Percentiles rank a stretch among this genome's conserved stretches.
phyloP scores from a whole-genome alignment of 2,329 filamentous ascomycete species.

The Colletotrichum zoysiae region DNA sequence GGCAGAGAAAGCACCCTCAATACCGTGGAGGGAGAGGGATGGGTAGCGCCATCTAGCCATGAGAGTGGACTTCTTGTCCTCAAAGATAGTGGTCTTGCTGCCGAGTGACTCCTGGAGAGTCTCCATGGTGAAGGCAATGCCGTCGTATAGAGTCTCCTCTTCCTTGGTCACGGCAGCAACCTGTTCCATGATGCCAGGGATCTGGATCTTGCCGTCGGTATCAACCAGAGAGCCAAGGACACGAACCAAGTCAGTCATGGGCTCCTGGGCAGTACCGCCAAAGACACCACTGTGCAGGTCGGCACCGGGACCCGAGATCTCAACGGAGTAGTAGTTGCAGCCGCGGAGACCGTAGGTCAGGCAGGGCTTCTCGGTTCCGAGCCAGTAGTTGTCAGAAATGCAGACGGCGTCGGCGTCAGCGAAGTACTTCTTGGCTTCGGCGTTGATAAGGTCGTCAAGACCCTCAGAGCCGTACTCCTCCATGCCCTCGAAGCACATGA shows the following conservation, averaged over 20 bases:
- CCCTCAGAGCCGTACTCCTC: slow-evolving; percentile 98
- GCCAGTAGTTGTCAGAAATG: slow-evolving; percentile 99
- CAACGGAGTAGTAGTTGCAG: slow-evolving; percentile 97
- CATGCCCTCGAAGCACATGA: slow-evolving; percentile 99
- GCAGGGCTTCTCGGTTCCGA: slow-evolving; percentile 98
- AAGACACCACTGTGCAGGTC: slow-evolving; percentile 98
- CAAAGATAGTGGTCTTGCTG: slow-evolving; percentile 86
- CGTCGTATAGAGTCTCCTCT: slow-evolving; percentile 87
- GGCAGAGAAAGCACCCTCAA: slow-evolving; percentile 94
- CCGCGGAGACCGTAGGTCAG: slow-evolving; percentile 96
- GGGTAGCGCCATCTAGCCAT: slow-evolving; percentile 98
- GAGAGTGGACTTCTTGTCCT: slow-evolving; percentile 90
- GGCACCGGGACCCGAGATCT: slow-evolving; percentile 89
- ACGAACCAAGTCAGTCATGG: slow-evolving; percentile 94
- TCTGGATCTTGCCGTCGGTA: slow-evolving; percentile 90
- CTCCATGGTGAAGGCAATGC: slow-evolving; percentile 96
- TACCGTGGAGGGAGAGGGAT: slow-evolving; percentile 91
- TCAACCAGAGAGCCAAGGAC: slow-evolving; percentile 89
- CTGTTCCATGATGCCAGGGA: slow-evolving; percentile 93
- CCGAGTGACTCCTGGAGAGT: slow-evolving; percentile 93
- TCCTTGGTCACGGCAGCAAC: slow-evolving; percentile 90
- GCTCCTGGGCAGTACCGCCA: slow-evolving; percentile 95
- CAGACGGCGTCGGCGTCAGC: slow-evolving; percentile 96
- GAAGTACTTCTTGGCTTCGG: slow-evolving; percentile 94
- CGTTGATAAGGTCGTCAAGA: slow-evolving; percentile 92